Evolutionary conservation across 305 asterid genomes (phyloP).

Genomic region (Fraxinus dipetala): DNA sequence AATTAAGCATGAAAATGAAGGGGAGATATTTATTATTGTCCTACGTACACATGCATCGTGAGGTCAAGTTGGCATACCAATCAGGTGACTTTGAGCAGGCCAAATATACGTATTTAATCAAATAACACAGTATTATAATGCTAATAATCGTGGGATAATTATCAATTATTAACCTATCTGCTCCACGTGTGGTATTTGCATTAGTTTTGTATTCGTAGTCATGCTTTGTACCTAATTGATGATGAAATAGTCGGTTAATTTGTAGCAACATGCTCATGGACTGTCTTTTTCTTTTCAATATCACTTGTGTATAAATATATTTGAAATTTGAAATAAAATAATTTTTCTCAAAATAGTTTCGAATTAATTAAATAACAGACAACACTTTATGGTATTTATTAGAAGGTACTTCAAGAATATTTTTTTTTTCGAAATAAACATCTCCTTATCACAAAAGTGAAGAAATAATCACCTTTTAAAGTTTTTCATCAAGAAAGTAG

Average conservation of each 20-base stretch:
- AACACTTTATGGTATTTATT: background rate
- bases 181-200: background rate
- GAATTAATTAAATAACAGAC: background rate
- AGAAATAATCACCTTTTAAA: background rate
- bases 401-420: background rate
- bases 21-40: background rate
- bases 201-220: background rate
- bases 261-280: background rate
- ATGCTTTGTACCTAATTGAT: background rate
- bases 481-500: background rate
- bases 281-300: background rate
- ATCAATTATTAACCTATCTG: background rate
- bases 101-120: conserved; percentile 11
- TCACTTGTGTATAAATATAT: background rate
- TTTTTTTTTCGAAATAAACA: background rate
- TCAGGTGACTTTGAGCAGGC: background rate
- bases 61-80: conserved; percentile 20
- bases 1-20: background rate
- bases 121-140: background rate
- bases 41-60: conserved; percentile 27
- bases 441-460: background rate
- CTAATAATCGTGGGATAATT: background rate
- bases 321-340: background rate
- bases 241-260: conserved; percentile 24
- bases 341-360: background rate